Evolutionary conservation across 495 filamentous ascomycete species (phyloP).

Genomic region (Podospora conica): DNA sequence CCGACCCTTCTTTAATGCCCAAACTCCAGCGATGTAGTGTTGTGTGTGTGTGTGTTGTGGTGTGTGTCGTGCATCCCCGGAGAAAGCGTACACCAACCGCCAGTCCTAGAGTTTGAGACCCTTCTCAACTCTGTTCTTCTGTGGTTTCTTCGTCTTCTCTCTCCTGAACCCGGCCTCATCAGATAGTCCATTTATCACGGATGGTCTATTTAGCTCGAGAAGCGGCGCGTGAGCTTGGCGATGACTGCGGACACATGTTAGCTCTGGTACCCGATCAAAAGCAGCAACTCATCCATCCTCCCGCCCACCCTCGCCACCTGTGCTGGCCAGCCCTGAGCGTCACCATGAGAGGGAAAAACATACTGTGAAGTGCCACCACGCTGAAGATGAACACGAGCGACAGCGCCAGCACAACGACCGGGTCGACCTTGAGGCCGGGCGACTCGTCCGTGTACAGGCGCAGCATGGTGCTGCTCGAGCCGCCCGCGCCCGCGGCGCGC

Average conservation of each 20-base stretch:
- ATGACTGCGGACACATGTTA: constrained; percentile 57
- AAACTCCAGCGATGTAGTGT: constrained; percentile 1
- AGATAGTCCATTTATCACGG: neutral
- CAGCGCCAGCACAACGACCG: constrained; percentile 90
- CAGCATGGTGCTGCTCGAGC: constrained; percentile 96
- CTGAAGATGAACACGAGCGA: constrained; percentile 97
- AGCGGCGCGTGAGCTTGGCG: constrained; percentile 90
- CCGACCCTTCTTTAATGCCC: constrained; percentile 6
- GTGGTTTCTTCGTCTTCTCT: neutral
- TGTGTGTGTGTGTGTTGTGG: neutral
- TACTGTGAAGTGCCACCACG: constrained; percentile 95
- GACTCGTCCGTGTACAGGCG: constrained; percentile 99
- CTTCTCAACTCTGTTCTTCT: neutral
- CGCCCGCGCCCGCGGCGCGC: constrained; percentile 86
- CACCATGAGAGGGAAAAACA: too few relatives aligned
- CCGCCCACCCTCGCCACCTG: too few relatives aligned
- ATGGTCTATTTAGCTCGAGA: constrained; percentile 55
- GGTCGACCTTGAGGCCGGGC: constrained; percentile 92
- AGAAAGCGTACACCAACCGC: neutral
- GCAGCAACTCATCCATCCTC: neutral
- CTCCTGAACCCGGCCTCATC: neutral
- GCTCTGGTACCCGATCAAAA: neutral
- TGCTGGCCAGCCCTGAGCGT: too few relatives aligned
- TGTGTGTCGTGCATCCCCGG: constrained; percentile 1
- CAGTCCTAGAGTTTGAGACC: neutral